Conservation (phyloP, 2,329 filamentous ascomycete genomes). For the Penicillium vulpinum region DNA sequence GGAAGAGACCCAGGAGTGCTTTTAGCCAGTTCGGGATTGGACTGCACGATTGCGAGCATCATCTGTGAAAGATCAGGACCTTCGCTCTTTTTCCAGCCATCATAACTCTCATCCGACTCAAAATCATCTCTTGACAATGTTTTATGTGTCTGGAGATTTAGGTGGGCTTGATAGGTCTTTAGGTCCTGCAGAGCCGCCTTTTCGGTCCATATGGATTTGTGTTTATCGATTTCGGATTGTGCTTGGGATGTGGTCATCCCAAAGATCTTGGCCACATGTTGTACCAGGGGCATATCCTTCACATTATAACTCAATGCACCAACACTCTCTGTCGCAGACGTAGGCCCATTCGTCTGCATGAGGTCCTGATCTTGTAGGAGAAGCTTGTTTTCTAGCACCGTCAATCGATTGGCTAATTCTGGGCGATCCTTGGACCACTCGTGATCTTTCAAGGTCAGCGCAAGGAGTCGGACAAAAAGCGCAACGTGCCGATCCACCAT, state of each 20-base stretch:
- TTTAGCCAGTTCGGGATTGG: constrained; percentile 81
- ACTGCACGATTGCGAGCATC: constrained; percentile 86
- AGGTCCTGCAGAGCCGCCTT: constrained; percentile 86
- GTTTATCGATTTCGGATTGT: constrained; percentile 81
- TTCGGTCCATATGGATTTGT: constrained; percentile 83
- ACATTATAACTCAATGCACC: constrained; percentile 86
- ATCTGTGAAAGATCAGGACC: constrained; percentile 83
- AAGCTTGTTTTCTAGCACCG: constrained; percentile 86
- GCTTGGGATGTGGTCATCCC: constrained; percentile 74
- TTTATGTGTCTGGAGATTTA: constrained; percentile 74
- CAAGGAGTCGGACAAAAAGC: constrained; percentile 85
- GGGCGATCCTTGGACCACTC: constrained; percentile 83
- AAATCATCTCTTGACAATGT: constrained; percentile 85
- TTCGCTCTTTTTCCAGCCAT: constrained; percentile 89
- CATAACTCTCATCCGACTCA: constrained; percentile 82
- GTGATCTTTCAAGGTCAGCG: constrained; percentile 74
- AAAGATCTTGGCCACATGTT: constrained; percentile 83
- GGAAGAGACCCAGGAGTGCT: constrained; percentile 64
- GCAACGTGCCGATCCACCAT: constrained; percentile 94
- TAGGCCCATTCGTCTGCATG: constrained; percentile 60
- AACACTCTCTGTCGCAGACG: constrained; percentile 72
- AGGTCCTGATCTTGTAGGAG: constrained; percentile 92
- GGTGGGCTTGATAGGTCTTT: constrained; percentile 86
- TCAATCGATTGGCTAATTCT: constrained; percentile 76
- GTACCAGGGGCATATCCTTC: constrained; percentile 94